A percentile compares a stretch with the other conserved stretches of the same genome.
Conservation (phyloP, 331 rosid genomes). For the Malus hybrid region DNA sequence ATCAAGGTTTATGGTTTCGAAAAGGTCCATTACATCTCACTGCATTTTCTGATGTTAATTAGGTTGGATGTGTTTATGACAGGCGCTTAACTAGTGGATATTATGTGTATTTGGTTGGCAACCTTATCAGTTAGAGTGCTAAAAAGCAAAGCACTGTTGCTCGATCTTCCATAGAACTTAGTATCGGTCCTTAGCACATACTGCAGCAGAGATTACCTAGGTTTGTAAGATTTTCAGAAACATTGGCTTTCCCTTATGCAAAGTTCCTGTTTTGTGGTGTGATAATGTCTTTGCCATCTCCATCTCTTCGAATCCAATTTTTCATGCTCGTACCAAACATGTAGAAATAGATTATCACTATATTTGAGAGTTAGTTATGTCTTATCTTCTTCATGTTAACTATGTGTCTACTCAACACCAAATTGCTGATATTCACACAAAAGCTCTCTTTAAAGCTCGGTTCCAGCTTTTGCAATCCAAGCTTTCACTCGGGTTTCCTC, state of each 20-base stretch:
- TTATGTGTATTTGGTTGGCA: background rate
- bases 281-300: background rate
- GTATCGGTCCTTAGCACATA: fast-evolving
- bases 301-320: fast-evolving
- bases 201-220: fast-evolving
- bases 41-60: too few relatives aligned
- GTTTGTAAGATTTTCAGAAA: too few relatives aligned
- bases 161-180: too few relatives aligned
- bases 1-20: too few relatives aligned
- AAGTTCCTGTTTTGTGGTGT: too few relatives aligned
- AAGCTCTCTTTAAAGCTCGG: background rate
- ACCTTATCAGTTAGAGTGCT: background rate
- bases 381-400: background rate
- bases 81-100: fast-evolving
- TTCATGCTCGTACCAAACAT: background rate
- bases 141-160: background rate
- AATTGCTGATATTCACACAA: background rate
- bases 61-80: too few relatives aligned
- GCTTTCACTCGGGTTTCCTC: fast-evolving
- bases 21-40: fast-evolving
- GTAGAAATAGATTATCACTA: too few relatives aligned
- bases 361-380: fast-evolving
- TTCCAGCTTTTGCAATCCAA: fast-evolving
- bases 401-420: background rate
- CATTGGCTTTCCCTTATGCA: too few relatives aligned